Conservation (phyloP, 2,329 filamentous ascomycete species). For the Sclerotinia minor region DNA sequence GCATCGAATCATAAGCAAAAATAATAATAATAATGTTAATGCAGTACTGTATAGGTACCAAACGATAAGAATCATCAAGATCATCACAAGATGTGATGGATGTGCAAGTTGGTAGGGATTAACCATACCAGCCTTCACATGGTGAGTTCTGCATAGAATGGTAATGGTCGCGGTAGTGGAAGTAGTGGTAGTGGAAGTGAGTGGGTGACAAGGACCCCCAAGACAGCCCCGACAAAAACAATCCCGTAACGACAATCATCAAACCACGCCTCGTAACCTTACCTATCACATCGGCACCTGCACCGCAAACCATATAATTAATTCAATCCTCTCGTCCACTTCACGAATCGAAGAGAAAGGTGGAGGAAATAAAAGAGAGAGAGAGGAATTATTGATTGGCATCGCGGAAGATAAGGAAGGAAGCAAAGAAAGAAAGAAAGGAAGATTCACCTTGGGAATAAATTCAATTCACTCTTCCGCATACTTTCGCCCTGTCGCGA, state of each 20-base stretch:
- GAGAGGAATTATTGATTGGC: not conserved
- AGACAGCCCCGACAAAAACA: constrained; percentile 8
- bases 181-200: no score
- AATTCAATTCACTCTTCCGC: constrained; percentile 8
- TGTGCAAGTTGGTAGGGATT: not conserved
- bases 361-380: not conserved
- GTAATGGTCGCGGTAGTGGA: no score
- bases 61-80: not conserved
- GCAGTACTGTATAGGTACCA: no score
- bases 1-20: no score
- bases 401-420: not conserved
- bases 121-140: no score
- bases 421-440: not conserved
- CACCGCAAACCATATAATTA: not conserved
- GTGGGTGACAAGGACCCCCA: constrained; percentile 4
- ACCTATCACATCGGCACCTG: not conserved
- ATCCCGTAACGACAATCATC: constrained; percentile 3
- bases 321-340: not conserved
- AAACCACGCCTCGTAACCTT: constrained; percentile 5
- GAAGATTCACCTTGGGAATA: not conserved
- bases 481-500: constrained; percentile 18
- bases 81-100: no score
- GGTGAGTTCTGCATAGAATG: not conserved
- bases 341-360: not conserved
- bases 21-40: no score